Base-by-base conservation (phyloP, 768 basidiomycete genomes). In the Kwoniella newhampshirensis region DNA sequence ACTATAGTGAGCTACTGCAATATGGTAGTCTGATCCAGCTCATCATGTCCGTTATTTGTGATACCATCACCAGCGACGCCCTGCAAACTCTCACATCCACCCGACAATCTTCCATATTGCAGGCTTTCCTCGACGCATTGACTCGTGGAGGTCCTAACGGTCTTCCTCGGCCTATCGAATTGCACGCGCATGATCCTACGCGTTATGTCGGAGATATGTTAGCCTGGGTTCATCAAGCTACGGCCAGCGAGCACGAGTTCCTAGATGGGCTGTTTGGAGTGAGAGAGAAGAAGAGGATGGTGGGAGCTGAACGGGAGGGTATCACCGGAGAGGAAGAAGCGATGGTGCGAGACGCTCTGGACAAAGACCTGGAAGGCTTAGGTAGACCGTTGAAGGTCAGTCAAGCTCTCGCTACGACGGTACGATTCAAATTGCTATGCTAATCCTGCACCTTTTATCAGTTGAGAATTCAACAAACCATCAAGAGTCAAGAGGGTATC, bases 161-260 rank as follows among this genome's bases (percentile, higher is more conserved):
- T 39, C 79, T 87, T 6, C 90, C 93, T 11, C 83, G 93, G 4
- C 91, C 94, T 0, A 98, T 99, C 60, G 96, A 98, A 74, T 81
- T 99, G 2, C 96, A 99, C 70, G 96, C 96, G 0, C 96, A 99
- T 67, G 96, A 99, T 73, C 94, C 96, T 0, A 82, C 91, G 63
- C 85, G 94, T 28, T 99, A 99, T 72, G 85, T 94, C 13, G 96
- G 96, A 13, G 94, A 98, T 77, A 98, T 98, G 89, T 84, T 98
- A 7, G 94, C 93, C 0, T 97, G 94, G 94, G 86, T 97, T 0
- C 94, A 99, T 76, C 94, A 98, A 61, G 84, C 87, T 0, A 91
- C 96, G 59, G 96, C 96, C 0, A 88, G 88, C 1, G 96, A 99
- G 70, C 86, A 86, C 41, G 96, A 98, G 77, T 92, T 93, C 67